Percentiles rank a stretch among this genome's conserved stretches.
These are phyloP conservation scores for Triadica sebifera DNA, from an alignment of 345 rosid genomes.

Conservation along the genomic window DNA sequence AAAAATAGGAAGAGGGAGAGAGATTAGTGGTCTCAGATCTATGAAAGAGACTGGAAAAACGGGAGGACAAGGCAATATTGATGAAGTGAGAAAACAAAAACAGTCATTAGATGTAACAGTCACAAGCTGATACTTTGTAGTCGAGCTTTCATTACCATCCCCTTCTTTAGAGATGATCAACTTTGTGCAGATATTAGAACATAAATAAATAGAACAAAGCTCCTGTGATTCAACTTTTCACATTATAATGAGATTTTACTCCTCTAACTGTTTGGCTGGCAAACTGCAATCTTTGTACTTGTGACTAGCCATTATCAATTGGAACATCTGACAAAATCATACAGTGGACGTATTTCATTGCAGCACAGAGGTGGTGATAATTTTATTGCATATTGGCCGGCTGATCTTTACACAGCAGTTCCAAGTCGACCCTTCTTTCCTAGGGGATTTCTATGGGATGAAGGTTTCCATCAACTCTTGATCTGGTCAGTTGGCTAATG, in stretches of 20 bases:
- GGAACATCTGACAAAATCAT: conserved; percentile 35
- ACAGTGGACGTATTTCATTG: conserved; percentile 35
- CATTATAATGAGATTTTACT: neutral
- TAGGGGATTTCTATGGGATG: conserved; percentile 97
- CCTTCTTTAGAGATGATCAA: neutral
- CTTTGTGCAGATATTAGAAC: neutral
- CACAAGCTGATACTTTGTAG: neutral
- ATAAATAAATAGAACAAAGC: neutral
- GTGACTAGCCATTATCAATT: conserved; percentile 7
- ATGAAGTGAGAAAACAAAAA: too few relatives aligned
- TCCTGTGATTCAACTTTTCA: neutral
- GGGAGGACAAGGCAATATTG: neutral
- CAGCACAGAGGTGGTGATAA: conserved; percentile 49
- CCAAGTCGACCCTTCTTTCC: conserved; percentile 92
- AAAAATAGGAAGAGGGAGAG: neutral
- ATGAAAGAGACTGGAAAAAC: neutral
- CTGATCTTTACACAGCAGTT: conserved; percentile 91
- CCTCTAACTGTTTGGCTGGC: neutral
- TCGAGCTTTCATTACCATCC: neutral
- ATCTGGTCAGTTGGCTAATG: conserved; percentile 59
- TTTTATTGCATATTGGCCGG: conserved; percentile 82
- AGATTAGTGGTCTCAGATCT: neutral
- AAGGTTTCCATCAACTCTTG: conserved; percentile 91
- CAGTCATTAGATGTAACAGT: neutral
- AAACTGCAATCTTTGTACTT: neutral